A percentile compares a stretch with the other conserved stretches of the same genome.
Conservation (phyloP, 148 eudicot species). For the Silene latifolia region DNA sequence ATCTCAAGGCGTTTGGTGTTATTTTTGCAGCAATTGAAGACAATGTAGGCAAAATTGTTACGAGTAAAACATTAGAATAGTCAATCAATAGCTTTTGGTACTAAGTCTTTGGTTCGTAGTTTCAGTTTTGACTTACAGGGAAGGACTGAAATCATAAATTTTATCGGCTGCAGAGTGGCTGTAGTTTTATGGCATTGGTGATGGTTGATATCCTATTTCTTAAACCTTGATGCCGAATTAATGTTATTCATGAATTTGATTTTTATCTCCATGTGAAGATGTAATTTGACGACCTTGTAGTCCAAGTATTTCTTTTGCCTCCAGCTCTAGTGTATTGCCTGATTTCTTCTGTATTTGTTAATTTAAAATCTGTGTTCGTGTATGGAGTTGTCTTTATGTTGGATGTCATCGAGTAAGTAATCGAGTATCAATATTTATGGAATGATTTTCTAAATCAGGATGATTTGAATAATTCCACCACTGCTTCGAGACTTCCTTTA, state of each 20-base stretch:
- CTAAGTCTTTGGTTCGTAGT: neutral
- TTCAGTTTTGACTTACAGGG: neutral
- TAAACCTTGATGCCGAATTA: too few species aligned
- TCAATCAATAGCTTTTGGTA: neutral
- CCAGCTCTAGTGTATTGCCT: neutral
- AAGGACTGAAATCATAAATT: neutral
- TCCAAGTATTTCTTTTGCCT: neutral
- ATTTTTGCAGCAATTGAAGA: neutral
- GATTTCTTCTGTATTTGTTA: neutral
- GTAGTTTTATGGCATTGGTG: too few species aligned
- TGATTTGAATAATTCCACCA: slow-evolving; percentile 40
- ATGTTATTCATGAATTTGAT: neutral
- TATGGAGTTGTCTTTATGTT: neutral
- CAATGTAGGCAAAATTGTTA: too few species aligned
- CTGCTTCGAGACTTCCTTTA: slow-evolving; percentile 46
- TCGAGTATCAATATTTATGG: neutral
- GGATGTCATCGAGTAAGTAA: neutral
- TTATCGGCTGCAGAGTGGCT: neutral
- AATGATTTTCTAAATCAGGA: slow-evolving; percentile 40
- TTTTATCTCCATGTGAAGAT: neutral
- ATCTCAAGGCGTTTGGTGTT: neutral
- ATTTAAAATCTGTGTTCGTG: neutral
- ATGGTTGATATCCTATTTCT: too few species aligned
- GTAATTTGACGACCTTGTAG: neutral
- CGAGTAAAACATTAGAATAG: neutral